These are phyloP conservation scores for Jatropha curcas DNA, from an alignment of 345 rosid genomes.

Conservation along the genomic window DNA sequence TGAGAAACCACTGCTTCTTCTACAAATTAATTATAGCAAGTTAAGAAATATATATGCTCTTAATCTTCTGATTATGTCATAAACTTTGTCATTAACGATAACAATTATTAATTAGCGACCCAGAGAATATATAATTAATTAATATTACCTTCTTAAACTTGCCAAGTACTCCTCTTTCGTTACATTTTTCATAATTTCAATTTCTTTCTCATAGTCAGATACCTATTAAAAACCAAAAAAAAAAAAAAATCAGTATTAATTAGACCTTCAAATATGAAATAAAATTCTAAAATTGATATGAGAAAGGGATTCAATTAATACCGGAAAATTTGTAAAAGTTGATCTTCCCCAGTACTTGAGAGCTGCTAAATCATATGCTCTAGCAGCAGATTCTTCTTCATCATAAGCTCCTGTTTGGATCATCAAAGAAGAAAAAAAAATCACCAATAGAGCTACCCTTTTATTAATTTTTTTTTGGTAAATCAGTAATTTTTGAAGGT, in stretches of 20 bases:
- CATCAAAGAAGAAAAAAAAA: background rate
- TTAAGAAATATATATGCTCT: background rate
- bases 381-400: constrained; percentile 50
- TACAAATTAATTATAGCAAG: constrained; percentile 1
- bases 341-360: constrained; percentile 44
- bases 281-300: too few species aligned
- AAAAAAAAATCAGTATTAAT: background rate
- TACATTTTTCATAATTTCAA: constrained; percentile 36
- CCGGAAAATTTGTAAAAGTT: constrained; percentile 39
- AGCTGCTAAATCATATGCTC: constrained; percentile 48
- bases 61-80: background rate
- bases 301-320: too few species aligned
- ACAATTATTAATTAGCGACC: background rate
- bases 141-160: constrained; percentile 33
- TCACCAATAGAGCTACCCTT: background rate
- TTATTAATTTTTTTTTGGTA: background rate
- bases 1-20: constrained; percentile 51
- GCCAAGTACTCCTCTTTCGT: constrained; percentile 46
- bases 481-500: too few species aligned
- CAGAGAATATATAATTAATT: background rate
- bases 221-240: constrained; percentile 10
- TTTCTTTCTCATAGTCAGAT: constrained; percentile 37
- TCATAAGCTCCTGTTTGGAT: constrained; percentile 38
- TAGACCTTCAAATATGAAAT: background rate
- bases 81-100: background rate